Conservation (phyloP, 768 basidiomycete species). For the Pluteus cervinus region DNA sequence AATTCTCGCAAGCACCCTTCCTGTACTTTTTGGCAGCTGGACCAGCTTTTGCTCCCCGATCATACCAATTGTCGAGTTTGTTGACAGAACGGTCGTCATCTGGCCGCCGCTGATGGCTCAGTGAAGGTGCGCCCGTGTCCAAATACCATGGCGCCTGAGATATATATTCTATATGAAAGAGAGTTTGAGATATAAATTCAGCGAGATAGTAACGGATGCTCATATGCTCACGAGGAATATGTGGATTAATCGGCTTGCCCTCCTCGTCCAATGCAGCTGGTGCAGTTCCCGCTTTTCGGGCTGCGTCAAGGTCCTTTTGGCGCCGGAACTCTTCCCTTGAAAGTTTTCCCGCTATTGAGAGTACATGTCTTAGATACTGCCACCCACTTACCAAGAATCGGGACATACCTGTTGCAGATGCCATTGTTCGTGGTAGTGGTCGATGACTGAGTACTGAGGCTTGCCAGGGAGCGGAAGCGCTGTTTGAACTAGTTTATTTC, state of each 20-base stretch:
- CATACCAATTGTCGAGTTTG: conserved; percentile 89
- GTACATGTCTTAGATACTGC: conserved; percentile 6
- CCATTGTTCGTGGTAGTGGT: conserved; percentile 23
- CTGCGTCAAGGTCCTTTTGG: conserved; percentile 96
- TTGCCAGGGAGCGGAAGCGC: too few species aligned
- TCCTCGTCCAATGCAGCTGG: conserved; percentile 94
- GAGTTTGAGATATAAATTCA: conserved; percentile 5
- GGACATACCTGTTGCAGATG: conserved; percentile 33
- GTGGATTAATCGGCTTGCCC: conserved; percentile 94
- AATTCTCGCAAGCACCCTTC: conserved; percentile 98
- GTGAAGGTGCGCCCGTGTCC: conserved; percentile 87
- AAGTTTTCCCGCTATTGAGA: conserved; percentile 73
- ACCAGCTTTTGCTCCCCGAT: conserved; percentile 76
- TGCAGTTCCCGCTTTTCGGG: conserved; percentile 97
- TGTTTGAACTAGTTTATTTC: too few species aligned
- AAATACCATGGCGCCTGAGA: conserved; percentile 99
- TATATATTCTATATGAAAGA: conserved; percentile 74
- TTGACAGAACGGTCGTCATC: conserved; percentile 50
- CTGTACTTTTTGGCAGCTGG: conserved; percentile 96
- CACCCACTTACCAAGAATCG: not conserved
- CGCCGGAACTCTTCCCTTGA: conserved; percentile 93
- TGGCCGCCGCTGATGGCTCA: conserved; percentile 88
- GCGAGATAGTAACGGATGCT: not conserved
- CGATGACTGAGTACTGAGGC: not conserved
- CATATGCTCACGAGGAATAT: conserved; percentile 84